Evolutionary conservation across 306 rosid species (phyloP).

Genomic region (Sicyos baderoa): DNA sequence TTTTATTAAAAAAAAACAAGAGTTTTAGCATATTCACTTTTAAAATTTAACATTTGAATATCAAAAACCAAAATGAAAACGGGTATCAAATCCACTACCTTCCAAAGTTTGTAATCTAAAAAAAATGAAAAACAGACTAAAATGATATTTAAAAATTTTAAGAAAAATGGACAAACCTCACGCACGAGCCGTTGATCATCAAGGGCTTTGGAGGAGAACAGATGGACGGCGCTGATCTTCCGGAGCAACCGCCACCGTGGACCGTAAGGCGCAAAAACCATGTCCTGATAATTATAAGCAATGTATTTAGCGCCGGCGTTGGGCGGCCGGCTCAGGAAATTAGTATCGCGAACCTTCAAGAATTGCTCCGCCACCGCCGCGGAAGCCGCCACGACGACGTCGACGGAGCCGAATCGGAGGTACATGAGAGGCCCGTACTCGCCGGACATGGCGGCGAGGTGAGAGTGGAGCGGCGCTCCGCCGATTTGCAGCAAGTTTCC

Average conservation of each 20-base stretch:
- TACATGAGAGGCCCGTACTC: conserved; percentile 62
- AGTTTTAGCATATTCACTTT: too few relatives aligned
- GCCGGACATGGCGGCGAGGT: conserved; percentile 43
- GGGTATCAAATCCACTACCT: too few relatives aligned
- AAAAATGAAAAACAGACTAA: too few relatives aligned
- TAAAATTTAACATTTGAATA: too few relatives aligned
- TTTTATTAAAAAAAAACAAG: too few relatives aligned
- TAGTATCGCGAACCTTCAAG: conserved; percentile 54
- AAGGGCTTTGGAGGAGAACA: conserved; percentile 72
- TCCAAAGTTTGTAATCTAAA: too few relatives aligned
- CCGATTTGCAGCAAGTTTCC: conserved; percentile 83
- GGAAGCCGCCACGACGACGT: conserved; percentile 64
- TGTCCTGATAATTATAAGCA: conserved; percentile 66
- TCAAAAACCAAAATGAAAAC: too few relatives aligned
- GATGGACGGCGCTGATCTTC: conserved; percentile 65
- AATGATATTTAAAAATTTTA: too few relatives aligned
- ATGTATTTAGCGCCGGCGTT: conserved; percentile 62
- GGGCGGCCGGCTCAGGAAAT: conserved; percentile 75
- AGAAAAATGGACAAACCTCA: conserved; percentile 54
- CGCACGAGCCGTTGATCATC: conserved; percentile 58
- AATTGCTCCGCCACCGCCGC: conserved; percentile 64
- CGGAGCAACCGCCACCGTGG: conserved; percentile 66
- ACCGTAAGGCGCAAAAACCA: conserved; percentile 78
- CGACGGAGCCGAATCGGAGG: conserved; percentile 55
- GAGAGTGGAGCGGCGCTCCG: conserved; percentile 55